Base-by-base conservation (phyloP, 768 basidiomycete species). In the Candolleomyces eurysporus region DNA sequence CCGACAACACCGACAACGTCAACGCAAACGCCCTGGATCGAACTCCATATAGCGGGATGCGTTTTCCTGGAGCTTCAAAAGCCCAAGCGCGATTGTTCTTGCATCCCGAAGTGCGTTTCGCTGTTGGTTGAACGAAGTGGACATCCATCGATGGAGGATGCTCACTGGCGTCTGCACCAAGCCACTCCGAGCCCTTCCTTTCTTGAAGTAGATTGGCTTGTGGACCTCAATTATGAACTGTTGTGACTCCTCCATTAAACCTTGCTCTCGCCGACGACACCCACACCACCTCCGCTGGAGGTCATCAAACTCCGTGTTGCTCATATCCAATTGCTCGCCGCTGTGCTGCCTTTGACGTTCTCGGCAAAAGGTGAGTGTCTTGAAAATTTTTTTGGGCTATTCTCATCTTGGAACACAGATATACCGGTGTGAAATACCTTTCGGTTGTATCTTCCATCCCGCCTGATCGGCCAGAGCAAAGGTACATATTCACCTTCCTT, bases 191-290 rank as follows among this genome's bases (percentile, higher is more conserved):
- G 97, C 97, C 0, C 82, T 99, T 26, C 95, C 95, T 2, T 96
- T 98, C 71, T 82, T 90, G 16, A 93, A 94, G 68, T 97, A 98
- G 72, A 97, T 98, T 60, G 97, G 96, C 82, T 98, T 26, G 88
- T 94, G 2, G 95, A 96, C 66, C 79, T 95, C 46, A 94, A 93
- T 64, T 96, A 98, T 48, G 95, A 98, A 72, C 85, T 98, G 51
- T 79, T 94, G 53, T 89, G 96, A 16, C 83, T 98, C 9, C 77
- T 98, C 30, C 92, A 96, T 66, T 97, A 99, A 74, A 92, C 94
- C 0, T 82, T 99, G 97, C 94, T 0, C 78, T 98, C 48, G 97
- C 96, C 4, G 97, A 99, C 75, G 95, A 95, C 0, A 96, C 50
- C 87, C 93, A 51, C 81, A 80, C n/a, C 86, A 82, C 66, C 82